Evolutionary conservation across 73 alveolate genomes (phyloP).

Genomic region (Tetrahymena elliotti): DNA sequence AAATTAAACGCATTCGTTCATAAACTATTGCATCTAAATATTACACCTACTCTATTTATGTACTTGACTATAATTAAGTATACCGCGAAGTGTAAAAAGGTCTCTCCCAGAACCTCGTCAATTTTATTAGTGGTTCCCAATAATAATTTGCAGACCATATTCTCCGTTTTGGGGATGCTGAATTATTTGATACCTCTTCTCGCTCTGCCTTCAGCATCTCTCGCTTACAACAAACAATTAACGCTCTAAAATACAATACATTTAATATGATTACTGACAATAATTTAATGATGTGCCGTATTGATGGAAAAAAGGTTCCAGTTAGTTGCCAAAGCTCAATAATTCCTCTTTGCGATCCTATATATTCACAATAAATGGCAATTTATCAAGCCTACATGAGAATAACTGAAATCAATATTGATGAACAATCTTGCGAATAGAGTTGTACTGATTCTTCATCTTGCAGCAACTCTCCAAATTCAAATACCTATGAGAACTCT

Average conservation of each 20-base stretch:
- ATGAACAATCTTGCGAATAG: neutral
- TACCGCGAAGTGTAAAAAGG: neutral
- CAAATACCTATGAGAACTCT: neutral
- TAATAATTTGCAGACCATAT: neutral
- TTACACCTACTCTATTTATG: neutral
- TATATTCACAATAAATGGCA: neutral
- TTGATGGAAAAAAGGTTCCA: neutral
- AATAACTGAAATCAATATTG: neutral
- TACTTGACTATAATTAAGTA: neutral
- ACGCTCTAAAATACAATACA: neutral
- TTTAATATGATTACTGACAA: neutral
- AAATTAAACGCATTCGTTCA: neutral
- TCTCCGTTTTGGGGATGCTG: neutral
- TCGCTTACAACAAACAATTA: neutral
- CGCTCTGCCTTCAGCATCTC: neutral
- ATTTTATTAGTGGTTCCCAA: neutral
- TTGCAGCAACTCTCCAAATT: neutral
- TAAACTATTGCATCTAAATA: neutral
- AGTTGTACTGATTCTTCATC: neutral
- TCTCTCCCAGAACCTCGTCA: constrained; percentile 1
- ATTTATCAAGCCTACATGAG: neutral
- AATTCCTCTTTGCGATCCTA: neutral
- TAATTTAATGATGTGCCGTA: neutral
- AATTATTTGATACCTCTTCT: neutral
- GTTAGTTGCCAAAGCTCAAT: neutral